phyloP scores from a whole-genome alignment of 768 basidiomycete genomes.

The Auricularia sp. region DNA sequence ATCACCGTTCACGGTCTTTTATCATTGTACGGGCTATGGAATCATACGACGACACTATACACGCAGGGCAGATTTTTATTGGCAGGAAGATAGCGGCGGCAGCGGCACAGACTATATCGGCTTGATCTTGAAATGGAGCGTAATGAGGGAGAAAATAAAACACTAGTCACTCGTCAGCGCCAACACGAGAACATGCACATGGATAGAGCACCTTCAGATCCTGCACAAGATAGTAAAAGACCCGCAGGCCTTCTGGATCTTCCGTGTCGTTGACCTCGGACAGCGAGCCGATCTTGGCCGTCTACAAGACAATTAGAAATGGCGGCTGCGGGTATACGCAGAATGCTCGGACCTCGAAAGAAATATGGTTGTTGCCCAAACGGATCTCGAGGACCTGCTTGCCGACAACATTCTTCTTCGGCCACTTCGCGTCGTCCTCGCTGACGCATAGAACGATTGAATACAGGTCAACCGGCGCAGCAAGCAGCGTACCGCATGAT shows the following conservation, averaged over 20 bases:
- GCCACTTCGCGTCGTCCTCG: constrained; percentile 98
- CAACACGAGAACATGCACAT: not conserved
- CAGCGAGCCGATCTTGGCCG: constrained; percentile 93
- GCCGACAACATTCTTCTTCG: constrained; percentile 97
- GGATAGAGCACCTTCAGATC: constrained; percentile 70
- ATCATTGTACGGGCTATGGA: no score
- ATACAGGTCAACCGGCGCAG: not conserved
- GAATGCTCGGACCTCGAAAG: constrained; percentile 68
- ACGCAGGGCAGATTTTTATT: not conserved
- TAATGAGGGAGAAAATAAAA: constrained; percentile 95
- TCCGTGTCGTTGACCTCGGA: constrained; percentile 96
- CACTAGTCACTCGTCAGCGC: constrained; percentile 45
- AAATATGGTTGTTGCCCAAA: constrained; percentile 88
- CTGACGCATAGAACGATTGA: constrained; percentile 28
- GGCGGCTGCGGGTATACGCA: not conserved
- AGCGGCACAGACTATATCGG: constrained; percentile 52
- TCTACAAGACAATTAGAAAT: constrained; percentile 37
- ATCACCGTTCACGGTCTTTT: no score
- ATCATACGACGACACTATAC: no score
- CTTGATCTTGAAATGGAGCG: constrained; percentile 99
- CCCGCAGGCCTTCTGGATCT: constrained; percentile 93
- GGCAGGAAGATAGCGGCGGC: not conserved
- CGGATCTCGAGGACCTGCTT: constrained; percentile 97
- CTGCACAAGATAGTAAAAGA: constrained; percentile 98
- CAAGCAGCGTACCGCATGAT: constrained; percentile 69